Conservation (phyloP, 306 rosid genomes). For the Sophora flavescens region DNA sequence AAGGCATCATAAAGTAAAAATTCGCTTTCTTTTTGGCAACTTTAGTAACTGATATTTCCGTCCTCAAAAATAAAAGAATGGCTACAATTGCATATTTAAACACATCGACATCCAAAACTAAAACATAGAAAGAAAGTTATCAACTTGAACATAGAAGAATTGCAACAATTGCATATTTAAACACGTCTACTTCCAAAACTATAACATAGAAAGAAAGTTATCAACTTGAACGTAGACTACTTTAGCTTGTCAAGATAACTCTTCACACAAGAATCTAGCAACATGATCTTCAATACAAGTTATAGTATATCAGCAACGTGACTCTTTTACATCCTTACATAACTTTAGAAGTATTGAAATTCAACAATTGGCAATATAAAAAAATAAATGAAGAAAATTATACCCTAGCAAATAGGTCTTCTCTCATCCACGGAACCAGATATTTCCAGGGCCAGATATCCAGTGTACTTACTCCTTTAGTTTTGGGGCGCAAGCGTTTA, state of each 20-base stretch:
- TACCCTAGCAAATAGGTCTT: conserved; percentile 91
- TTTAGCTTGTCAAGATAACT: conserved; percentile 21
- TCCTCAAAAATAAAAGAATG: conserved; percentile 30
- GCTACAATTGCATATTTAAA: conserved; percentile 34
- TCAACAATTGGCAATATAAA: neutral
- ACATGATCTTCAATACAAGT: conserved; percentile 25
- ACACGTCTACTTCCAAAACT: conserved; percentile 24
- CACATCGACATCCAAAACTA: conserved; percentile 21
- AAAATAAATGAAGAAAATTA: conserved; percentile 23
- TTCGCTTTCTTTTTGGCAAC: conserved; percentile 34
- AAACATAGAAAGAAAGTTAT: conserved; percentile 26
- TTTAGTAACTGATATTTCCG: conserved; percentile 19
- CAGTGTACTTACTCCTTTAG: conserved; percentile 85
- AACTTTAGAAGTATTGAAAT: conserved; percentile 19
- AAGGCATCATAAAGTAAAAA: conserved; percentile 34
- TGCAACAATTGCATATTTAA: conserved; percentile 34
- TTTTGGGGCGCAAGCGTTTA: conserved; percentile 61
- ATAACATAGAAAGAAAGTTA: conserved; percentile 22
- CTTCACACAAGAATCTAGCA: conserved; percentile 30
- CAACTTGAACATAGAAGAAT: neutral
- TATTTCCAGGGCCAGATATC: conserved; percentile 99
- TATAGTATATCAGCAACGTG: neutral
- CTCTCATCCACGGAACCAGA: conserved; percentile 98
- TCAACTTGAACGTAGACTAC: neutral
- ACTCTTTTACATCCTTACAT: conserved; percentile 26